Evolutionary conservation across 345 rosid species (phyloP).

Genomic region (Dimocarpus longan): DNA sequence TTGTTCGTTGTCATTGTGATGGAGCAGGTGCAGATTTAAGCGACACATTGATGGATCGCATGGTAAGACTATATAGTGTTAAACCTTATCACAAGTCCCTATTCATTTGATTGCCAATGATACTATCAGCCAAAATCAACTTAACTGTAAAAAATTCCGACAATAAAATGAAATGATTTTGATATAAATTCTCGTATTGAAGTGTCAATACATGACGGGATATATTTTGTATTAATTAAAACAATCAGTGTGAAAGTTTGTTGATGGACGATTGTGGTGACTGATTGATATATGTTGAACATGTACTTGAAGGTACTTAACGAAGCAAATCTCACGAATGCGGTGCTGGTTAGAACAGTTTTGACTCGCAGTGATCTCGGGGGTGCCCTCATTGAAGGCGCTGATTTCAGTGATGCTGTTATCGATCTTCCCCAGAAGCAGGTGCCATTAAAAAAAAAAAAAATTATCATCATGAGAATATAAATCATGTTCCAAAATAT

Average conservation of each 20-base stretch:
- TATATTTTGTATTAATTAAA: too few relatives aligned
- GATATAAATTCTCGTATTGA: neutral
- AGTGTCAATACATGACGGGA: neutral
- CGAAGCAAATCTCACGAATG: conserved; percentile 87
- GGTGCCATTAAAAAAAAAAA: conserved; percentile 34
- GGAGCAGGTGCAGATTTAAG: conserved; percentile 92
- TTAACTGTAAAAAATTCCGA: neutral
- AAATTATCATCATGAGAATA: neutral
- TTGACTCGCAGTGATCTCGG: conserved; percentile 95
- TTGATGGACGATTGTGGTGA: neutral
- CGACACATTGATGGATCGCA: conserved; percentile 97
- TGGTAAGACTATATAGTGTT: conserved; percentile 49
- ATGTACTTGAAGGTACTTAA: conserved; percentile 61
- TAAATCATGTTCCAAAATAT: neutral
- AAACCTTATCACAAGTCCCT: neutral
- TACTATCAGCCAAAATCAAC: neutral
- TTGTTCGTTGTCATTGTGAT: conserved; percentile 8
- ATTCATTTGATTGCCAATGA: neutral
- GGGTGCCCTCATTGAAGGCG: conserved; percentile 87
- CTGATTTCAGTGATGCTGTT: conserved; percentile 97
- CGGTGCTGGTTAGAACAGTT: conserved; percentile 77
- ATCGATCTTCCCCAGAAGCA: conserved; percentile 87
- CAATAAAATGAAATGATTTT: neutral
- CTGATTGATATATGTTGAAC: neutral
- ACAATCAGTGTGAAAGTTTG: too few relatives aligned